Percentiles rank a stretch among this genome's conserved stretches.
These are phyloP conservation scores for Dipodascus geniculatus DNA, from an alignment of 805 yeast genomes.

Conservation along the genomic window DNA sequence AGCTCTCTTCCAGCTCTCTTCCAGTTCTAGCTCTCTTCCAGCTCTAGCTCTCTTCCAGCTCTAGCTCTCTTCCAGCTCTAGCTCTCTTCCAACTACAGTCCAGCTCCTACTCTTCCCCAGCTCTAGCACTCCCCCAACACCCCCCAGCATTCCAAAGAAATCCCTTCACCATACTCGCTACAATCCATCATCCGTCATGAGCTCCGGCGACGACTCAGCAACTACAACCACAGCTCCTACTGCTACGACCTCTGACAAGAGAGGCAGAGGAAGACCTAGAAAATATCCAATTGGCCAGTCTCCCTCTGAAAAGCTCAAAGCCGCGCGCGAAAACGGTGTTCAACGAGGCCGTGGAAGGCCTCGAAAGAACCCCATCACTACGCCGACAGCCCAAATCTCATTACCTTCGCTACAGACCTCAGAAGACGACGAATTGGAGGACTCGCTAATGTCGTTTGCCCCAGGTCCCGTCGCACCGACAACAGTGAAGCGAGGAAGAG, in stretches of 20 bases:
- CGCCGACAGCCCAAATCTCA: not conserved
- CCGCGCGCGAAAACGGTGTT: slow-evolving; percentile 1
- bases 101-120: too few relatives aligned
- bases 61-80: too few relatives aligned
- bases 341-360: slow-evolving; percentile 6
- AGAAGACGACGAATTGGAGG: not conserved
- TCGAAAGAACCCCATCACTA: slow-evolving; percentile 1
- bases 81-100: too few relatives aligned
- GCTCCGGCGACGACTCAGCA: not conserved
- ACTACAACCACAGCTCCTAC: not conserved
- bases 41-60: too few relatives aligned
- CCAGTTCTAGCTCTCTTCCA: too few relatives aligned
- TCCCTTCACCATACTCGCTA: too few relatives aligned
- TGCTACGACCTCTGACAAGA: not conserved
- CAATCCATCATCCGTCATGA: not conserved
- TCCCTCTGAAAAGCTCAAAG: slow-evolving; percentile 3
- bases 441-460: not conserved
- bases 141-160: not conserved
- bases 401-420: not conserved
- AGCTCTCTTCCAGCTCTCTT: too few relatives aligned
- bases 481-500: not conserved
- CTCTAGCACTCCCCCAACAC: too few relatives aligned
- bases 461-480: not conserved
- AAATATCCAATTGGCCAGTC: slow-evolving; percentile 6
- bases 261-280: slow-evolving; percentile 4